Evolutionary conservation across 768 basidiomycete genomes (phyloP).

Genomic region (Podaxis mareebaensis): DNA sequence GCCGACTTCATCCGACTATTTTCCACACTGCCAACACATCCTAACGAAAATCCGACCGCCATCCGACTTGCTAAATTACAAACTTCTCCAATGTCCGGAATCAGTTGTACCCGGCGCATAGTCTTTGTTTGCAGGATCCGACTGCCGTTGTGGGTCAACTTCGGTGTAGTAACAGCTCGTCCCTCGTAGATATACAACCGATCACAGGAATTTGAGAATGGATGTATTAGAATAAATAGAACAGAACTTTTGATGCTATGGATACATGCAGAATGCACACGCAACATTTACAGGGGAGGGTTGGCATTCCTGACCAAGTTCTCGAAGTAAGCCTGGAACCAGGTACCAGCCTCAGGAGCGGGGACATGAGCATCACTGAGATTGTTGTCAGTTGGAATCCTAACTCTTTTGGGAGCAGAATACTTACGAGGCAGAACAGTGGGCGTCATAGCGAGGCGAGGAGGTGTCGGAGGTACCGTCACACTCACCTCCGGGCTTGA

Average conservation of each 20-base stretch:
- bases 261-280: not conserved
- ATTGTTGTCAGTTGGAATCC: conserved; percentile 10
- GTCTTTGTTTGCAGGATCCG: not conserved
- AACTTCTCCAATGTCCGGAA: not conserved
- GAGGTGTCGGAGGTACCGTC: conserved; percentile 62
- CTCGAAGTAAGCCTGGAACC: conserved; percentile 71
- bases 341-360: conserved; percentile 63
- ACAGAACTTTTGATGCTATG: conserved; percentile 5
- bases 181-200: not conserved
- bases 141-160: too few relatives aligned
- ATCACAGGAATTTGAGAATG: not conserved
- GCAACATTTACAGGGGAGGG: conserved; percentile 45
- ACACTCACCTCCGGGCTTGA: conserved; percentile 69
- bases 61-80: not conserved
- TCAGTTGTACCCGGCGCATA: not conserved
- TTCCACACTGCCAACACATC: not conserved
- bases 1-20: not conserved
- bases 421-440: conserved; percentile 51
- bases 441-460: conserved; percentile 51
- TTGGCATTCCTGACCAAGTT: conserved; percentile 54
- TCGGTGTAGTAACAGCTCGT: not conserved
- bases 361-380: conserved; percentile 52
- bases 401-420: not conserved
- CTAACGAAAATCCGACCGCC: not conserved
- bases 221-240: conserved; percentile 9